Evolutionary conservation across 1,284 basidiomycete species (phyloP), one percentile per base, ranked within the genome.

Genomic region (Austroboletus rostrupii): DNA sequence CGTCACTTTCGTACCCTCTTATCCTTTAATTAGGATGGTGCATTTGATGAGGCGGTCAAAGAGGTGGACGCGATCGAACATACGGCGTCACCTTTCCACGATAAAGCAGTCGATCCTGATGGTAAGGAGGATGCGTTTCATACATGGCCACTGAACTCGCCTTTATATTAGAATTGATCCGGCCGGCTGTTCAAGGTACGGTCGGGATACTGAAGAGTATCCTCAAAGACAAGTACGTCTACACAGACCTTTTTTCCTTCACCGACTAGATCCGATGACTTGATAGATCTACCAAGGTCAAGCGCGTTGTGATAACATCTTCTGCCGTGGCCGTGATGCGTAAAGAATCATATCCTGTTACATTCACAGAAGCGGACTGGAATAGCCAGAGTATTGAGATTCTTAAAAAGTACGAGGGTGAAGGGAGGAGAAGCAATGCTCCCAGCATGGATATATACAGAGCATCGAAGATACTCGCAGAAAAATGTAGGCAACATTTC

Each of bases 381-480:
- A 88, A 90, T 70, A 64, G 78, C 9, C 70, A 73, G 36, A 73
- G 77, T 3, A 65, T 79, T n/a, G 62, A 73, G 20, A 69, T 76
- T 42, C 71, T 85, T n/a, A 73, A 78, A 58, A 67, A 76, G 53
- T 72, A 83, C 11, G 71, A 77, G 57, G 68, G 76, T 52, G 72
- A 78, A 46, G 83, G 85, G 13, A 63, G 62, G 17, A 57, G 21
- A 42, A 60, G 61, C 19, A 72, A 74, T 14, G 77, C 81, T 1
- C 43, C 66, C 2, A 56, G 57, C 1, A 49, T 62, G 7, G 62
- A 69, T 38, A 81, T 78, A 60, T 88, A 86, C 61, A 66, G 72
- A 40, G 79, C 76, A 13, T 79, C 76, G 21, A 91, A 92, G 72
- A 80, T 78, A 5, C 70, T 91, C 2, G 87, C 88, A 1, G 89